phyloP scores from a whole-genome alignment of 345 rosid genomes.

The Citrus glauca region DNA sequence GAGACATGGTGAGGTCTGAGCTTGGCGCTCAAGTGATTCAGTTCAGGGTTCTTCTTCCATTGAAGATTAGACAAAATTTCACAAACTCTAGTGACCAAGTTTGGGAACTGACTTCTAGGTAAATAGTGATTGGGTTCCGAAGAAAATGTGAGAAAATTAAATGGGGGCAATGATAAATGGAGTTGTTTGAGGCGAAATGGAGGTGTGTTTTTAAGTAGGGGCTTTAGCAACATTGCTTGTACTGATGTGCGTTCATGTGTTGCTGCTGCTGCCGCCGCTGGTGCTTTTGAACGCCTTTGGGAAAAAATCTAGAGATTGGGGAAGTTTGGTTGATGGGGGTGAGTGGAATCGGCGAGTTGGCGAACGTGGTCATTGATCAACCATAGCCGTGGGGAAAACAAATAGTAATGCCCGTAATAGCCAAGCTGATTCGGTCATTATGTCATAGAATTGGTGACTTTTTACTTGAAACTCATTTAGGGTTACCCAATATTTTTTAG shows the following conservation, averaged over 20 bases:
- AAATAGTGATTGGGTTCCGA: conserved; percentile 12
- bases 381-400: neutral
- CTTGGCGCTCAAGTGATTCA: conserved; percentile 23
- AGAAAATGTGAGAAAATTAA: conserved; percentile 11
- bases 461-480: too few species aligned
- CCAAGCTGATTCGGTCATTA: neutral
- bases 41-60: conserved; percentile 45
- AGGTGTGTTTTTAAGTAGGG: conserved; percentile 3
- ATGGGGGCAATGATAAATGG: neutral
- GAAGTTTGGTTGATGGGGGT: neutral
- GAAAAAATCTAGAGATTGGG: neutral
- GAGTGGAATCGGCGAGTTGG: conserved; percentile 6
- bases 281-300: too few species aligned
- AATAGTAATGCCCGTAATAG: neutral
- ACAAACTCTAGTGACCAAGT: conserved; percentile 32
- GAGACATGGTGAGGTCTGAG: conserved; percentile 46
- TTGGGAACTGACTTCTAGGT: conserved; percentile 6
- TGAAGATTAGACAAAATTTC: conserved; percentile 28
- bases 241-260: conserved; percentile 2
- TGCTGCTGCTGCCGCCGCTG: neutral
- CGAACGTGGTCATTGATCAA: conserved; percentile 11
- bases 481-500: too few species aligned
- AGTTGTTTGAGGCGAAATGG: conserved; percentile 5
- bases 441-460: too few species aligned
- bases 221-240: conserved; percentile 19